Evolutionary conservation across 2,329 filamentous ascomycete species (phyloP), one percentile per base, ranked within the genome.

Genomic region (Graphilbum sp.): DNA sequence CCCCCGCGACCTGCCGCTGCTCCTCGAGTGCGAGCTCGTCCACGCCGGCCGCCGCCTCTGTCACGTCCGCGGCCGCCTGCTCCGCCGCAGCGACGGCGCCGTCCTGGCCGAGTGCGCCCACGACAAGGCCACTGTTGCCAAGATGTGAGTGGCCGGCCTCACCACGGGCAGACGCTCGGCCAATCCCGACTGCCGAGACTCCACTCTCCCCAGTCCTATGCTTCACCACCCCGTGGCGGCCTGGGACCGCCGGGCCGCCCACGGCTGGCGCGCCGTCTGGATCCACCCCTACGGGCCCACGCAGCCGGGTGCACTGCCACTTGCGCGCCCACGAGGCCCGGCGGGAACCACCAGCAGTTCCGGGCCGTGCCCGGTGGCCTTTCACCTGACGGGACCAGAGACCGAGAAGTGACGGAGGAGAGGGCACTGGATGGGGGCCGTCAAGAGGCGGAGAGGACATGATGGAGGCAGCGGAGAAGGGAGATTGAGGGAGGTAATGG

Each of bases 21-120:
- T 69, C 17, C 50, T 81, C 32, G 62, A 71, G 45, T 67, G 66
- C 45, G 69, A 75, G 47, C 54, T 77, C 15, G 55, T 78, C 5
- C 67, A 74, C 43, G 54, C 66, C 16, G 76, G 77, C 2, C 64
- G 61, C 52, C 62, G 61, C 39, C 44, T 79, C 45, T 62, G 62
- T 36, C 61, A 66, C 12, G 40, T 79, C 5, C 62, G 62, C 42
- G 72, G 69, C 2, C 59, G 63, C 17, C 69, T 80, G 57, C 64
- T 59, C 45, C 60, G 64, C 43, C 64, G 58, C 46, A 62, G 59
- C 21, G 69, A 69, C 42, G 67, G 69, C 0, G 56, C 58, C 32
- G 43, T 79, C 10, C 52, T 75, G 49, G 63, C 69, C 3, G 61
- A 67, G 7, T 76, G 69, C 36, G 73, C 79, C 49, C 76, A 81